Evolutionary conservation across 116 monocot species (phyloP).

Genomic region (Cymodocea nodosa): DNA sequence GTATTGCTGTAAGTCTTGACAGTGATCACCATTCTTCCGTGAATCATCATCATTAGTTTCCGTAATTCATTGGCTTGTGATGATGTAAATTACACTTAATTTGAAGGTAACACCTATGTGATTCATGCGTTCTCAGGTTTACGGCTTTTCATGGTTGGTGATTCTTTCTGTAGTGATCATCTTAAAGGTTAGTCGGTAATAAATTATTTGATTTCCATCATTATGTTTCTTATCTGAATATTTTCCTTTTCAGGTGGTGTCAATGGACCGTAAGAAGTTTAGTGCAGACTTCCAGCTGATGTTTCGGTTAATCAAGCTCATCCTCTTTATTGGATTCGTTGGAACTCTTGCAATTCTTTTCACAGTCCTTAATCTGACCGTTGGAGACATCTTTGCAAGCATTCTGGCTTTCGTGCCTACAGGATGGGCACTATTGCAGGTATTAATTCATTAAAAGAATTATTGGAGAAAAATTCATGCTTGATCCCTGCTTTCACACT

Average conservation of each 20-base stretch:
- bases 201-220: background rate
- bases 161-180: slow-evolving; percentile 68
- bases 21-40: background rate
- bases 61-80: background rate
- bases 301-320: slow-evolving; percentile 60
- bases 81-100: too few species aligned
- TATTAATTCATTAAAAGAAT: slow-evolving; percentile 1
- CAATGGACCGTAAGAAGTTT: slow-evolving; percentile 68
- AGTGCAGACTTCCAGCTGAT: slow-evolving; percentile 76
- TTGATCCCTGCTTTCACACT: too few species aligned
- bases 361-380: slow-evolving; percentile 41
- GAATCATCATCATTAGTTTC: background rate
- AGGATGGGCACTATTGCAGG: slow-evolving; percentile 70
- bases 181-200: slow-evolving; percentile 50
- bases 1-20: slow-evolving; percentile 40
- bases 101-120: too few species aligned
- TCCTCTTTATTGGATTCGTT: slow-evolving; percentile 51
- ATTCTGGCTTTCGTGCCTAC: slow-evolving; percentile 67
- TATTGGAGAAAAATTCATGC: background rate
- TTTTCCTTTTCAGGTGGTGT: slow-evolving; percentile 35
- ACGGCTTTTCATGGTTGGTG: slow-evolving; percentile 84
- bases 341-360: slow-evolving; percentile 52
- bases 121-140: slow-evolving; percentile 41
- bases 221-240: background rate
- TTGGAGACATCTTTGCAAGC: slow-evolving; percentile 58